Base-by-base conservation (phyloP, 106 monocot genomes). In the Dendrobium catenatum region DNA sequence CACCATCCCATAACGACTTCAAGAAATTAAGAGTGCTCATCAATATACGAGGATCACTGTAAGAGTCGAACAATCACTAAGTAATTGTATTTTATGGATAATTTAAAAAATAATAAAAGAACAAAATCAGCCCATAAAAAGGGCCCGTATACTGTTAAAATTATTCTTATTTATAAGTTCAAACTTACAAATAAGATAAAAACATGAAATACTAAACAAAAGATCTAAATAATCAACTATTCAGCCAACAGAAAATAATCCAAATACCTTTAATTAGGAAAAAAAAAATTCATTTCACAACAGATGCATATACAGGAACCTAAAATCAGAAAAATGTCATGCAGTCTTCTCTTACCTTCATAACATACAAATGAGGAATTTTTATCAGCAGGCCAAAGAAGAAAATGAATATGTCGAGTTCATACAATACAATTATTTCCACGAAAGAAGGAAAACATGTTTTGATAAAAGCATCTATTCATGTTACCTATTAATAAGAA, bases 1-100 rank as follows among this genome's bases (percentile, higher is more conserved):
- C 86, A 26, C 89, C 85, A 82, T 95, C 88, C 95, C 95, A 95
- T 43, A 95, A 81, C 80, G 93, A 82, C 83, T 91, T 91, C 20
- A 95, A 51, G 31, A 95, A 67, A 22, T 85, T 88, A 27, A 95
- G 84, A 26, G 88, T 64, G 81, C 86, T 82, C 20, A 86, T 74
- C 42, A 93, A 78, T 51, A 88, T 73, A 67, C 61, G 72, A 81
- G 91, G 93, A 79, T 72, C 73, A 82, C 91, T 90, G 85, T 42
- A 81, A 58, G 82, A 75, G 78, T 78, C 7, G 80, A 41, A 37
- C 5, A 74, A 54, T 13, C 10, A 31, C 7, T 19, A 75, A 61
- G 18, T 75, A 43, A 75, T 46, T 64, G 8, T 20, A 13, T 20
- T 43, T 74, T 33, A 29, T 33, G 13, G 10, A 70, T 70, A 70